Evolutionary conservation across 345 rosid genomes (phyloP), one percentile per base, ranked within the genome.

Genomic region (Populus alba): DNA sequence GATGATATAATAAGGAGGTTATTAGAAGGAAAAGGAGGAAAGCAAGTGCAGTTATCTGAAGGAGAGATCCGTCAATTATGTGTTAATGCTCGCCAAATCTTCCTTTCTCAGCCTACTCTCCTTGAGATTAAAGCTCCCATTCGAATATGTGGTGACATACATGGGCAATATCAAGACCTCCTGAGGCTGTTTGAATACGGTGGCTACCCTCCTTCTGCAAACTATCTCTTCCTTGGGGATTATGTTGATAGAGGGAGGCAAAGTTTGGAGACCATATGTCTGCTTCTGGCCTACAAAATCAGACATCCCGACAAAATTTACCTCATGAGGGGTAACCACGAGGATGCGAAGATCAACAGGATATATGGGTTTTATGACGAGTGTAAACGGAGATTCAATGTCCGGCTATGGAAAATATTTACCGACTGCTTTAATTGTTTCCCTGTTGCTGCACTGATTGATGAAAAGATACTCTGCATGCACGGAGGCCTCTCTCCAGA

Each of bases 1-100:
- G 98, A 97, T 88, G 99, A 97, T 82, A 91, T 97, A 22, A 90
- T 94, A 74, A 87, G 94, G 85, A 91, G 98, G 85, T 82, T 97
- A 33, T 81, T 97, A 82, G 98, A 92, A 49, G 97, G 99, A 7
- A 91, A 83, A 92, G 98, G 97, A 74, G 90, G 93, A 12, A 94
- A 91, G 79, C 99, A 94, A 80, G 99, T 92, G 67, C 98, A 94
- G 91, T 90, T 94, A 25, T 97, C 99, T 0, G 99, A 97, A 86
- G 86, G 86, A 63, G 99, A 97, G 92, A 94, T 97, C 91, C 97
- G 99, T 75, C 99, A 92, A 87, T 92, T 97, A 35, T 97, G 99
- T 77, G 84, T 92, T 83, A 94, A 90, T 84, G 94, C 99, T 63
- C 91, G 98, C 70, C 97, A 97, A 87, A 91, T 92, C 86, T 90